phyloP scores from a whole-genome alignment of 306 rosid species.

The Rosa persica region DNA sequence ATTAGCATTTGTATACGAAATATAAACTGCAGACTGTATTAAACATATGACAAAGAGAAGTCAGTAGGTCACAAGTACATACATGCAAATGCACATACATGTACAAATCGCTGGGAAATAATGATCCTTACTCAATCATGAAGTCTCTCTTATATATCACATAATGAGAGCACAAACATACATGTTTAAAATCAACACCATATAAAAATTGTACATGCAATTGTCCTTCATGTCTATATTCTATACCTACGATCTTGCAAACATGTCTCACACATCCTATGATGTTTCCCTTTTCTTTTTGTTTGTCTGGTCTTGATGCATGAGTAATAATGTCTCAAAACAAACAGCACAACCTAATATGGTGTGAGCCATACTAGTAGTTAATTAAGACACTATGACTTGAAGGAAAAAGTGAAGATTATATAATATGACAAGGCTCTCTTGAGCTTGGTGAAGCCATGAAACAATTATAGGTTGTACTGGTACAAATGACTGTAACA shows the following conservation, averaged over 20 bases:
- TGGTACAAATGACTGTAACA: background rate
- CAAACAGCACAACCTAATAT: background rate
- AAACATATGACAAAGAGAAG: slow-evolving; percentile 10
- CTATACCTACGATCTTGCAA: background rate
- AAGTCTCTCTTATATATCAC: background rate
- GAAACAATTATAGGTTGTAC: background rate
- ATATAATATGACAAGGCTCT: background rate
- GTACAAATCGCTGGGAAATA: background rate
- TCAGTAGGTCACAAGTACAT: background rate
- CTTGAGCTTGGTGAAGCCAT: background rate
- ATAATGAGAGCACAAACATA: background rate
- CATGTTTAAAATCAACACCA: background rate
- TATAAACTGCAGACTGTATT: slow-evolving; percentile 1
- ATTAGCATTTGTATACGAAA: background rate
- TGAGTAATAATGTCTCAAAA: background rate
- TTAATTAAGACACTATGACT: background rate
- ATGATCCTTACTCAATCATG: background rate
- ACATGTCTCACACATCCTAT: background rate
- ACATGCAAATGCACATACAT: background rate
- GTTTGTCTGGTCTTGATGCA: background rate
- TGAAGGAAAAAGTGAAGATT: background rate
- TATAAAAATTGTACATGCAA: background rate
- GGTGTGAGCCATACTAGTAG: background rate
- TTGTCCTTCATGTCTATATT: background rate
- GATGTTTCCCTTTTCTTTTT: background rate